Evolutionary conservation across 257 asterid genomes (phyloP).

Genomic region (Nemophila menziesii): DNA sequence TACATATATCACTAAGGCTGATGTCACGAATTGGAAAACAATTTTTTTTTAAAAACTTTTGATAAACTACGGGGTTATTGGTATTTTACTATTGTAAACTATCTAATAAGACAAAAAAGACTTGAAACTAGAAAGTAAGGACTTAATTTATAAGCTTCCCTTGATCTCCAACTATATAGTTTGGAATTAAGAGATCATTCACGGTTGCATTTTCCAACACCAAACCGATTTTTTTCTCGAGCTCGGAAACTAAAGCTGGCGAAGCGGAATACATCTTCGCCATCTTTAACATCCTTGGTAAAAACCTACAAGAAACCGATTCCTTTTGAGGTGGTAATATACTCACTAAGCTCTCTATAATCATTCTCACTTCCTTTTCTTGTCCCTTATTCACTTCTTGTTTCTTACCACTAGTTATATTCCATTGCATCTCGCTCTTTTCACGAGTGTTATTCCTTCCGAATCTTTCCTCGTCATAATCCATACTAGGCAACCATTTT

Average conservation of each 20-base stretch:
- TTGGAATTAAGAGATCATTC: conserved; percentile 59
- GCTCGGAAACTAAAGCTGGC: conserved; percentile 64
- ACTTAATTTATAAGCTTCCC: conserved; percentile 46
- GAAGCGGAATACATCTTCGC: conserved; percentile 49
- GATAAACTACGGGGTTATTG: no score
- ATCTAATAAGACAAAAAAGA: no score
- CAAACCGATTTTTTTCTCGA: conserved; percentile 64
- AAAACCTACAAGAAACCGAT: conserved; percentile 62
- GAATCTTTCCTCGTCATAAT: conserved; percentile 21
- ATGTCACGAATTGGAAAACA: no score
- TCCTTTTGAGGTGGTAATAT: conserved; percentile 56
- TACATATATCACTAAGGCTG: no score
- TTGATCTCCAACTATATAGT: conserved; percentile 36
- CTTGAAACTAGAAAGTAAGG: conserved; percentile 2
- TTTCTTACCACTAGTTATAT: conserved; percentile 33
- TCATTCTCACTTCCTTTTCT: conserved; percentile 36
- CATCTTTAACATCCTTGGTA: conserved; percentile 48
- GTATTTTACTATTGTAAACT: no score
- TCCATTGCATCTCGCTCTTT: conserved; percentile 49
- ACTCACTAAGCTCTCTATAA: conserved; percentile 63
- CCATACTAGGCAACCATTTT: conserved; percentile 43
- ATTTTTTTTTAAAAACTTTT: no score
- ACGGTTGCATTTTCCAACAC: conserved; percentile 52
- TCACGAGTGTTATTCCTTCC: conserved; percentile 10
- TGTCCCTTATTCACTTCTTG: conserved; percentile 26